Evolutionary conservation across 2,329 filamentous ascomycete species (phyloP).

Genomic region (Biscogniauxia mediterranea): DNA sequence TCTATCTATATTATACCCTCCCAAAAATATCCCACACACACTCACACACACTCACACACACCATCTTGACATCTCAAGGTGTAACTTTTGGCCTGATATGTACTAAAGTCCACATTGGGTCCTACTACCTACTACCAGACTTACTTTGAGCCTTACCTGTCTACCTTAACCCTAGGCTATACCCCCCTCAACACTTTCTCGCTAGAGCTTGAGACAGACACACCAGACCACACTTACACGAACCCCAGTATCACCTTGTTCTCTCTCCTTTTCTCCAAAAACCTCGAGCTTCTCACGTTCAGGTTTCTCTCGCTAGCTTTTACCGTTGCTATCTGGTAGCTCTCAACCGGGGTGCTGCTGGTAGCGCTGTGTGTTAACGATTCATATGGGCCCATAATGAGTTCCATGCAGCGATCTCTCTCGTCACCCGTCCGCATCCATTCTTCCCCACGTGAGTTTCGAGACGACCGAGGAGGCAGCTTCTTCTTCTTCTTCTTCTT

Average conservation of each 20-base stretch:
- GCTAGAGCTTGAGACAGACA: not conserved
- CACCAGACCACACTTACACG: not conserved
- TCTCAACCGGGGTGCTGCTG: conserved; percentile 28
- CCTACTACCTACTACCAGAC: not conserved
- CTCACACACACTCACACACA: not conserved
- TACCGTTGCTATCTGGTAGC: conserved; percentile 28
- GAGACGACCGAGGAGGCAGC: conserved; percentile 7
- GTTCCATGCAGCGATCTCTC: conserved; percentile 61
- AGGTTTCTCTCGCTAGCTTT: not conserved
- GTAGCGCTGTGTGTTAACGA: conserved; percentile 36
- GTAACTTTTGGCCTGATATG: not conserved
- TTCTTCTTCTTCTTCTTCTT: no score
- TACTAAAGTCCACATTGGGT: not conserved
- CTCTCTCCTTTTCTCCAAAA: not conserved
- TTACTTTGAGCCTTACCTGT: not conserved
- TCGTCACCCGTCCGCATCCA: conserved; percentile 61
- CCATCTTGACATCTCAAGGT: not conserved
- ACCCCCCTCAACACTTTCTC: no score
- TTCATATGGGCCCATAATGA: conserved; percentile 53
- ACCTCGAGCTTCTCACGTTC: not conserved
- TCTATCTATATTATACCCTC: not conserved
- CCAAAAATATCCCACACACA: not conserved
- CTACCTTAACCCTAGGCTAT: not conserved
- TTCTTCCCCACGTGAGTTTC: conserved; percentile 58
- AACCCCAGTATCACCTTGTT: not conserved